Conservation (phyloP, 2,329 filamentous ascomycete genomes). For the Hymenoscyphus fructigenus region DNA sequence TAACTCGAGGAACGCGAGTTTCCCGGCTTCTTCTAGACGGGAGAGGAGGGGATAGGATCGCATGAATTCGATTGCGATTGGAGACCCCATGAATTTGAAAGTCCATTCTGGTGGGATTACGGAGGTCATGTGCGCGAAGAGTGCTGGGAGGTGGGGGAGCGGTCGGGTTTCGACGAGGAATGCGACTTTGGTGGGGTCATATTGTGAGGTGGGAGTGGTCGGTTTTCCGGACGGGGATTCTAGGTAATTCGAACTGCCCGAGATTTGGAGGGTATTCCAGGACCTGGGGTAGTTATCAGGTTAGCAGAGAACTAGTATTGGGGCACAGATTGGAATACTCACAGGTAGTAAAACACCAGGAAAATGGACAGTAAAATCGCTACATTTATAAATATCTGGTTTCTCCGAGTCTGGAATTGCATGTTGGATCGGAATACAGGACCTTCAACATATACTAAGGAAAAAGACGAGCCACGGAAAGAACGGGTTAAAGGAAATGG, state of each 20-base stretch:
- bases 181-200: conserved; percentile 53
- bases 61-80: conserved; percentile 45
- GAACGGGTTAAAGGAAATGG: background rate
- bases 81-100: conserved; percentile 55
- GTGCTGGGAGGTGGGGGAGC: conserved; percentile 49
- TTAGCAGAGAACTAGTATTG: background rate
- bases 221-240: background rate
- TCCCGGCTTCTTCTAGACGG: conserved; percentile 48
- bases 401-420: conserved; percentile 7
- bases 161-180: conserved; percentile 55
- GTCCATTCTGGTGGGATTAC: conserved; percentile 56
- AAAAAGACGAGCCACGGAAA: background rate
- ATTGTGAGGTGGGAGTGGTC: conserved; percentile 20
- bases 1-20: conserved; percentile 49
- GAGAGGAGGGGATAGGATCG: conserved; percentile 44
- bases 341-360: conserved; percentile 18
- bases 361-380: conserved; percentile 13
- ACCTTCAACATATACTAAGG: background rate
- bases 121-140: conserved; percentile 54
- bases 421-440: background rate
- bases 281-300: background rate
- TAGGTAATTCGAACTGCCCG: background rate
- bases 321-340: conserved; percentile 3
- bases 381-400: conserved; percentile 14
- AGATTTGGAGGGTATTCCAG: conserved; percentile 8